A percentile compares a stretch with the other conserved stretches of the same genome.
Evolutionary conservation across 768 basidiomycete species (phyloP).

Genomic region (Chlorophyllum brunneum): DNA sequence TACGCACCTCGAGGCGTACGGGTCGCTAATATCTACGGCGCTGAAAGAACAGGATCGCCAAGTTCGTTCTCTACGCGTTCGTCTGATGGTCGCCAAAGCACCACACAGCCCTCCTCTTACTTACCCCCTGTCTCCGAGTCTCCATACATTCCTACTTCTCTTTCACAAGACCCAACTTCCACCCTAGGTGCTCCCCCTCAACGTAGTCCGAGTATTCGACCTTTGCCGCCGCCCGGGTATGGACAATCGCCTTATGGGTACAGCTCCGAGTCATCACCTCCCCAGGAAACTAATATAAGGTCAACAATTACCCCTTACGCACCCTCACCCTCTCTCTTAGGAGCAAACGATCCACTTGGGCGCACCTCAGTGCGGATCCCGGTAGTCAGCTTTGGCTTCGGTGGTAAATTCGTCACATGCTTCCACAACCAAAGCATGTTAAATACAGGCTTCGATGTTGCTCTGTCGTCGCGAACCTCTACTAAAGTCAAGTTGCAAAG

Average conservation of each 20-base stretch:
- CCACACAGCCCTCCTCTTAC: constrained; percentile 9
- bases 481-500: constrained; percentile 66
- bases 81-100: constrained; percentile 22
- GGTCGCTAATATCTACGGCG: constrained; percentile 19
- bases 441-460: constrained; percentile 75
- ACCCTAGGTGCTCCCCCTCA: background rate
- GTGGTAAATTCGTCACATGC: constrained; percentile 86
- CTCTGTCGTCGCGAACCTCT: constrained; percentile 65
- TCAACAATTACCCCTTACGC: constrained; percentile 61
- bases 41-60: constrained; percentile 31
- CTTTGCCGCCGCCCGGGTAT: background rate
- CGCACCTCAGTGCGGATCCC: constrained; percentile 72
- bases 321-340: constrained; percentile 79
- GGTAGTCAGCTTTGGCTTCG: constrained; percentile 87
- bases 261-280: background rate
- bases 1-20: constrained; percentile 28
- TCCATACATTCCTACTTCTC: background rate
- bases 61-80: constrained; percentile 19
- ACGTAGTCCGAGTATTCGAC: background rate
- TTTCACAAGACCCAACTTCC: background rate
- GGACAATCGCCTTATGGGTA: background rate
- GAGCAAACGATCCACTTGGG: constrained; percentile 78
- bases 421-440: constrained; percentile 71
- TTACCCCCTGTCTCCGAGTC: constrained; percentile 8
- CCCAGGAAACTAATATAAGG: constrained; percentile 31